Conservation (phyloP, 2,329 filamentous ascomycete genomes). For the Fusarium chuoi region DNA sequence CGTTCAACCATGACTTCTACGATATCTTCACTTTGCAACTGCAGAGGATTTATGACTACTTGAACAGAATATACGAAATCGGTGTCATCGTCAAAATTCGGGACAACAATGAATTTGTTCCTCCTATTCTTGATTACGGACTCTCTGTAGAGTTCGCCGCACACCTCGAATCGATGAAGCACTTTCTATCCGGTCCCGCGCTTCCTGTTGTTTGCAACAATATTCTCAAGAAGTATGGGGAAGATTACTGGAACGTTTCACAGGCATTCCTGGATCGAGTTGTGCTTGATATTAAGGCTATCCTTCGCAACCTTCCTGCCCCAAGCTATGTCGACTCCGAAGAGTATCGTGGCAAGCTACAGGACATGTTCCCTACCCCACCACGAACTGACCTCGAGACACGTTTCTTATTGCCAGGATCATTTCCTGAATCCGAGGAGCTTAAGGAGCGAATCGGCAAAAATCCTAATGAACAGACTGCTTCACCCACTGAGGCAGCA, state of each 20-base stretch:
- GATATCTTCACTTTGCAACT: slow-evolving; percentile 38
- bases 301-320: slow-evolving; percentile 39
- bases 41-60: slow-evolving; percentile 26
- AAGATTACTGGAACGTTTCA: slow-evolving; percentile 27
- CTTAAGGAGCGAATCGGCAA: slow-evolving; percentile 1
- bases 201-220: slow-evolving; percentile 41
- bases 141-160: slow-evolving; percentile 19
- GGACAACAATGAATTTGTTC: slow-evolving; percentile 39
- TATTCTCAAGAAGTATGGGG: slow-evolving; percentile 32
- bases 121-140: slow-evolving; percentile 38
- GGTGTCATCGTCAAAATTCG: slow-evolving; percentile 43
- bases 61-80: slow-evolving; percentile 45
- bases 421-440: slow-evolving; percentile 42
- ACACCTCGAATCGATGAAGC: slow-evolving; percentile 35
- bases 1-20: slow-evolving; percentile 33
- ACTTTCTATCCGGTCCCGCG: slow-evolving; percentile 43
- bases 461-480: not conserved
- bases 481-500: not conserved
- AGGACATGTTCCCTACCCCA: slow-evolving; percentile 34
- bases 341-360: slow-evolving; percentile 39
- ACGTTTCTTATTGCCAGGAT: slow-evolving; percentile 39
- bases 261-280: slow-evolving; percentile 42
- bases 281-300: slow-evolving; percentile 46
- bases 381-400: slow-evolving; percentile 29
- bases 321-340: slow-evolving; percentile 46